Percentiles rank a stretch among this genome's conserved stretches.
Evolutionary conservation across 345 rosid genomes (phyloP).

Genomic region (Bruguiera gymnorhiza): DNA sequence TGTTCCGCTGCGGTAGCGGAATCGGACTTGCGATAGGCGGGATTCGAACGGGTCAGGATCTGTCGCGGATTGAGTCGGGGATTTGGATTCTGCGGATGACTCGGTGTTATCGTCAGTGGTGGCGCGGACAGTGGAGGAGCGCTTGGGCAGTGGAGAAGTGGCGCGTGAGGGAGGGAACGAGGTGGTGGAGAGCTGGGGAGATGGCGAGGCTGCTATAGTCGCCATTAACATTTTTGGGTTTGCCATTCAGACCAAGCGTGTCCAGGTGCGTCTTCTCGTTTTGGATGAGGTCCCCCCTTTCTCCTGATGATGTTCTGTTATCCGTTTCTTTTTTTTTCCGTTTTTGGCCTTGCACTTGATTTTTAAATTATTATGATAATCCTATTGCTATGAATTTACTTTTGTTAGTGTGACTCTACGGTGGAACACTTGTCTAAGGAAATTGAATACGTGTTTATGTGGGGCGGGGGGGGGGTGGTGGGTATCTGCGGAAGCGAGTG

Average conservation of each 20-base stretch:
- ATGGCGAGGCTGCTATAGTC: constrained; percentile 22
- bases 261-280: neutral
- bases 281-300: constrained; percentile 18
- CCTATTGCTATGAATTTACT: too few relatives aligned
- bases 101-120: constrained; percentile 37
- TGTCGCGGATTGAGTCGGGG: constrained; percentile 18
- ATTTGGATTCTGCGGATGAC: constrained; percentile 25
- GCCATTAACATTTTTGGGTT: constrained; percentile 34
- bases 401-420: too few relatives aligned
- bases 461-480: too few relatives aligned
- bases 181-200: constrained; percentile 35
- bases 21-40: constrained; percentile 63
- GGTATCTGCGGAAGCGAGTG: too few relatives aligned
- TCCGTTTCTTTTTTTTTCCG: too few relatives aligned
- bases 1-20: constrained; percentile 63
- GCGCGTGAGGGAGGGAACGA: constrained; percentile 26
- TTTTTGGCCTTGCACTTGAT: too few relatives aligned
- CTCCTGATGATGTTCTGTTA: too few relatives aligned
- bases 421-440: too few relatives aligned
- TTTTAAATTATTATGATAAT: too few relatives aligned
- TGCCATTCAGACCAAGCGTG: neutral
- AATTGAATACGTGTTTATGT: too few relatives aligned
- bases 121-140: constrained; percentile 39
- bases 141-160: constrained; percentile 19
- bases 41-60: constrained; percentile 46